These are phyloP conservation scores for Fonsecaea multimorphosa DNA, from an alignment of 2,329 filamentous ascomycete genomes.

Conservation along the genomic window DNA sequence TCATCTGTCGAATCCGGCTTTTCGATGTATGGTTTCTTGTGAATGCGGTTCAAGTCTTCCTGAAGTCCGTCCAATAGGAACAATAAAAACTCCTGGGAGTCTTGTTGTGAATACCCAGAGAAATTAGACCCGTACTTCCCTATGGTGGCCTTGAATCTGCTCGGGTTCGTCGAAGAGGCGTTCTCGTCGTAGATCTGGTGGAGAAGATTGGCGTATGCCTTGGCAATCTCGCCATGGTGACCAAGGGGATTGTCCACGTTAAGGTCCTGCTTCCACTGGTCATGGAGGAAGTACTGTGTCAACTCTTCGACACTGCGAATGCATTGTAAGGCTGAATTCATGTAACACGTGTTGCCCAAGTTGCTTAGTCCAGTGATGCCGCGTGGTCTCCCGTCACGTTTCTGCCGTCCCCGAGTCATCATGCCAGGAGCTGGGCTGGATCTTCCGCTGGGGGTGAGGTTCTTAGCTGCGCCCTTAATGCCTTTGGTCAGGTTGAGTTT, in stretches of 20 bases:
- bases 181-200: conserved; percentile 77
- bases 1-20: conserved; percentile 98
- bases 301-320: conserved; percentile 92
- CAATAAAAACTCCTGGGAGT: conserved; percentile 95
- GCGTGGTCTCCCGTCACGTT: conserved; percentile 70
- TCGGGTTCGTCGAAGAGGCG: conserved; percentile 73
- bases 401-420: conserved; percentile 73
- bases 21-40: conserved; percentile 95
- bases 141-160: conserved; percentile 80
- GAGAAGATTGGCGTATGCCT: conserved; percentile 77
- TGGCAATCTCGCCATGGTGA: conserved; percentile 85
- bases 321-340: conserved; percentile 97
- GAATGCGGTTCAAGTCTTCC: conserved; percentile 90
- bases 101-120: conserved; percentile 93
- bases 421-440: conserved; percentile 70
- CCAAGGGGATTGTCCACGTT: conserved; percentile 86
- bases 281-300: conserved; percentile 83
- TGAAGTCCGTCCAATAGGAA: conserved; percentile 94
- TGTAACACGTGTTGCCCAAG: conserved; percentile 96
- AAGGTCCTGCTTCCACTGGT: conserved; percentile 77
- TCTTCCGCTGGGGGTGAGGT: conserved; percentile 62
- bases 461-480: conserved; percentile 49
- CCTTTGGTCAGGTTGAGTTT: conserved; percentile 28
- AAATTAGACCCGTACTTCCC: conserved; percentile 84
- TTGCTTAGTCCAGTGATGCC: conserved; percentile 87